Conservation (phyloP, 2,329 filamentous ascomycete species). For the Aspergillus pseudotamarii region DNA sequence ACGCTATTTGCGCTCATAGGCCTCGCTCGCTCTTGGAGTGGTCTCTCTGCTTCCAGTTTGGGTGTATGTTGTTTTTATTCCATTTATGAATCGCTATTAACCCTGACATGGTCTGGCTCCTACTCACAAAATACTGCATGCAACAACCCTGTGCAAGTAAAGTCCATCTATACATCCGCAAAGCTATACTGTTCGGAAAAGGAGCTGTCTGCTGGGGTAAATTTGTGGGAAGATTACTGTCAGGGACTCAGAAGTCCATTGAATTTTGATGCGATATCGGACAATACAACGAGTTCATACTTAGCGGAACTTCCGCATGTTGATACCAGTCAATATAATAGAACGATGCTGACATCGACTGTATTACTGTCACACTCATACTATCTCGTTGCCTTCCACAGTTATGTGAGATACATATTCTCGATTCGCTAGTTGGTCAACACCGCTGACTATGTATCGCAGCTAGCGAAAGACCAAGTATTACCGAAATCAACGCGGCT, state of each 20-base stretch:
- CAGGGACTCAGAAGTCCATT: neutral
- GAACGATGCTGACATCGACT: neutral
- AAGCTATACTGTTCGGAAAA: neutral
- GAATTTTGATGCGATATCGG: neutral
- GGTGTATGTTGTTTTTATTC: slow-evolving; percentile 19
- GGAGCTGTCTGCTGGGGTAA: neutral
- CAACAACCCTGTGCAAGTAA: neutral
- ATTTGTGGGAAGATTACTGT: neutral
- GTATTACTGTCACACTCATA: slow-evolving; percentile 2
- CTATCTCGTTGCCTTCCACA: slow-evolving; percentile 1
- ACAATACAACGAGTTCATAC: neutral
- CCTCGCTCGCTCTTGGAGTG: neutral
- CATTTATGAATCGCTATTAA: slow-evolving; percentile 12
- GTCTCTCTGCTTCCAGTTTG: neutral
- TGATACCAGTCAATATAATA: neutral
- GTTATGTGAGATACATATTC: neutral
- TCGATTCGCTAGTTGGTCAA: neutral
- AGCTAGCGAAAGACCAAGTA: slow-evolving; percentile 20
- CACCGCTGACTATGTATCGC: neutral
- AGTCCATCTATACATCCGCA: neutral
- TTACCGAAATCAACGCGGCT: slow-evolving; percentile 12
- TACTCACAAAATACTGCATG: neutral
- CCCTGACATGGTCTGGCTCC: neutral
- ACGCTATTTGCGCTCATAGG: neutral
- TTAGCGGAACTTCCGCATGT: neutral